Base-by-base conservation (phyloP, 768 basidiomycete genomes). In the Scleroderma citrinum region DNA sequence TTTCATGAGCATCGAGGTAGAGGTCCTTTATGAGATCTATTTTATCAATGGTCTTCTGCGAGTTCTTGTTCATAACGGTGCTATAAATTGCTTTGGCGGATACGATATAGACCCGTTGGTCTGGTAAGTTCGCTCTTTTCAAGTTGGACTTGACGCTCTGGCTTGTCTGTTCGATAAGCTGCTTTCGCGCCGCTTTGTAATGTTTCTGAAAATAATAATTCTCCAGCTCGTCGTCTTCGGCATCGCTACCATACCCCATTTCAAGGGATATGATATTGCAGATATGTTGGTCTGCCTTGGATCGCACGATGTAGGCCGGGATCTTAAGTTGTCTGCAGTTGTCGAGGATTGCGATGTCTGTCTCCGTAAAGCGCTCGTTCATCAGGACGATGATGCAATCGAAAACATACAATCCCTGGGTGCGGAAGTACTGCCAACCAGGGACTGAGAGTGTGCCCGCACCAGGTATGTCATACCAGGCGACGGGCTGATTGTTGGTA, bases 391-490 rank as follows among this genome's bases (percentile, higher is more conserved):
- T 32, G 46, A 68, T 60, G 17, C 56, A 62, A 45, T 70, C 67
- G 30, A 71, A 68, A 35, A 67, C 58, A 20, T 65, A 70, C 14
- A 70, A 63, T 1, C 68, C 66, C 29, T 69, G 64, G 5, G 57
- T 40, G 19, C 67, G 67, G 56, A 70, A 71, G 47, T 70, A 70
- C 19, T 65, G 56, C 67, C 67, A 68, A 35, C 62, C 64, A 5
- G 57, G 54, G n/a, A 63, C 58, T 16, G 47, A 55, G n/a, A 62
- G 14, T 1, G 69, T 71, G 14, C 64, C 63, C 12, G 68, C 67
- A 11, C 68, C 69, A 0, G 69, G 69, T 13, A 69, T 40, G 30
- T 70, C 69, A 12, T 65, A 70, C 69, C 67, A 69, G 40, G 62
- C 58, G 49, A 63, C 53, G 0, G 57, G 60, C 16, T 48, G 26